Evolutionary conservation across 2,329 filamentous ascomycete species (phyloP).

Genomic region (Pseudodiploospora longispora): DNA sequence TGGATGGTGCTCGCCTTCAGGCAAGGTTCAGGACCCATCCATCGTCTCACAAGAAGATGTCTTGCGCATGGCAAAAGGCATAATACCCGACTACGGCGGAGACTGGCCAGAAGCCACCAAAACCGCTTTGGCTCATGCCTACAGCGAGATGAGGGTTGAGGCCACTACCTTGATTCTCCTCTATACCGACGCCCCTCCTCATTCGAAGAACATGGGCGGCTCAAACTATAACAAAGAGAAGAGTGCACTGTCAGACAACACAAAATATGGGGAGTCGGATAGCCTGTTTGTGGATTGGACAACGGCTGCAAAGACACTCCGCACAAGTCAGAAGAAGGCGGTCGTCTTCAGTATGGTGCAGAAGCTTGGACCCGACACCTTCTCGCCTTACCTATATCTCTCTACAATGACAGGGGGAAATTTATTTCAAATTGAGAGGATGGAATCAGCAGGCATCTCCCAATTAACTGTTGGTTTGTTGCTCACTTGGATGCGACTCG

Average conservation of each 20-base stretch:
- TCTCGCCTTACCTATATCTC: slow-evolving; percentile 32
- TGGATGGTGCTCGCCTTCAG: slow-evolving; percentile 32
- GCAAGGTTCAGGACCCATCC: slow-evolving; percentile 5
- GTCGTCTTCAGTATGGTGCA: slow-evolving; percentile 36
- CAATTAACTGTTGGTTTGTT: slow-evolving; percentile 33
- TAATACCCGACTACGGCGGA: slow-evolving; percentile 26
- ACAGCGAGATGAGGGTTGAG: slow-evolving; percentile 37
- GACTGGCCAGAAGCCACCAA: slow-evolving; percentile 42
- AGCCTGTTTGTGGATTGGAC: slow-evolving; percentile 37
- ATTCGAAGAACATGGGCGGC: slow-evolving; percentile 24
- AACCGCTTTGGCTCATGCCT: slow-evolving; percentile 38
- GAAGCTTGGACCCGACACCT: slow-evolving; percentile 10
- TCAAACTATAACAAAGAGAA: slow-evolving; percentile 22
- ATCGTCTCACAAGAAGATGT: slow-evolving; percentile 25
- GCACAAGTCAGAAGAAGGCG: slow-evolving; percentile 25
- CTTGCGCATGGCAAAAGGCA: slow-evolving; percentile 24
- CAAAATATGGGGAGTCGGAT: slow-evolving; percentile 23
- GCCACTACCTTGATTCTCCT: slow-evolving; percentile 41
- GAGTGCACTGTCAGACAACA: slow-evolving; percentile 8
- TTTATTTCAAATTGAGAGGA: slow-evolving; percentile 24
- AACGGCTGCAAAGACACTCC: slow-evolving; percentile 25
- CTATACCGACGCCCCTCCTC: slow-evolving; percentile 42
- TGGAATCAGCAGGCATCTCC: slow-evolving; percentile 25
- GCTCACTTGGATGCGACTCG: slow-evolving; percentile 35
- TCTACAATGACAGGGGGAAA: slow-evolving; percentile 32